phyloP scores from a whole-genome alignment of 495 filamentous ascomycete genomes.

The Zalerion maritima region DNA sequence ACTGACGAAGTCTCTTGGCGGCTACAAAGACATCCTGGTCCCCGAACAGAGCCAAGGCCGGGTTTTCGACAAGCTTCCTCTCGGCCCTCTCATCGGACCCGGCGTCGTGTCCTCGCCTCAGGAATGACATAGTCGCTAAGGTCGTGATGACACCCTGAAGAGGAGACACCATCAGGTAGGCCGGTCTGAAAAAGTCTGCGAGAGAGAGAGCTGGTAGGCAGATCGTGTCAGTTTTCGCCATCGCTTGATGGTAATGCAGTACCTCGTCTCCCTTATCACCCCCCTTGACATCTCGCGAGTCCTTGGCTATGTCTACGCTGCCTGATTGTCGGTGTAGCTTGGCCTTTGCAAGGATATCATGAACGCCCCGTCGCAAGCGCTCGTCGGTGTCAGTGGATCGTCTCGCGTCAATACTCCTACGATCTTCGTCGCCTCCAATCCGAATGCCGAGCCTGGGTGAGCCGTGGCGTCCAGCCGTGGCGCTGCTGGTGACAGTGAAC shows the following conservation, averaged over 20 bases:
- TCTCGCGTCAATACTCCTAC: constrained; percentile 16
- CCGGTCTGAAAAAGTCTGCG: constrained; percentile 20
- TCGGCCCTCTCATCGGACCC: constrained; percentile 21
- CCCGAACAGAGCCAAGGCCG: constrained; percentile 63
- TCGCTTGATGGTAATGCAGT: neutral
- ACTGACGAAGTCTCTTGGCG: constrained; percentile 48
- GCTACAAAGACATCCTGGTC: constrained; percentile 66
- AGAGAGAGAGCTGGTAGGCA: constrained; percentile 13
- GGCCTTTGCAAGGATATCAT: constrained; percentile 21
- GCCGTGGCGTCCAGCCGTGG: constrained; percentile 9
- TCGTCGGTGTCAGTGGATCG: constrained; percentile 20
- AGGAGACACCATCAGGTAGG: constrained; percentile 73
- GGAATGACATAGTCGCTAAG: constrained; percentile 40
- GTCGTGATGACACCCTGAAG: constrained; percentile 48
- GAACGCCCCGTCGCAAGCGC: constrained; percentile 23
- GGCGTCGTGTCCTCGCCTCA: constrained; percentile 2
- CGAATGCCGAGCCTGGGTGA: constrained; percentile 20
- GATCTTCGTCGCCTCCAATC: constrained; percentile 25
- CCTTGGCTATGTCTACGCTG: constrained; percentile 1
- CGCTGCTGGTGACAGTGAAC: constrained; percentile 20
- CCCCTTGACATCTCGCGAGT: constrained; percentile 3
- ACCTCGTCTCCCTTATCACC: constrained; percentile 6
- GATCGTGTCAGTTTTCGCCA: constrained; percentile 6
- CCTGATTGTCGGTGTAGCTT: constrained; percentile 5
- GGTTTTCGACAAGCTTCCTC: constrained; percentile 39